A percentile compares a stretch with the other conserved stretches of the same genome.
These are phyloP conservation scores for Debaryomycetaceae sp. DNA, from an alignment of 1,139 yeast genomes.

Conservation along the genomic window DNA sequence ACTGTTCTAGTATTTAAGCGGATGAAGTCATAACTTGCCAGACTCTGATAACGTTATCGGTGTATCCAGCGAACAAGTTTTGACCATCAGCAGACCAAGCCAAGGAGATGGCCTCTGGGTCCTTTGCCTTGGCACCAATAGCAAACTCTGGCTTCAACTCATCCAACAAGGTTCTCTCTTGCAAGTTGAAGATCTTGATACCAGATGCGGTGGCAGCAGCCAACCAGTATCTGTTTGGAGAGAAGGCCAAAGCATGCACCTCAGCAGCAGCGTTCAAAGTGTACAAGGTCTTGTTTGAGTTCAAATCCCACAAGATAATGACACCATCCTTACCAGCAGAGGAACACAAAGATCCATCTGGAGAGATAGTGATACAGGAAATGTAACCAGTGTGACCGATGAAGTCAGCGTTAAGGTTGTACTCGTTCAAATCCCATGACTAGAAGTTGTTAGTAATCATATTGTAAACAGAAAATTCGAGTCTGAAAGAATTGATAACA, in stretches of 20 bases:
- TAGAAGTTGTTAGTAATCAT: constrained; percentile 31
- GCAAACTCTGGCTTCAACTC: constrained; percentile 99
- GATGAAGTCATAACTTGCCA: constrained; percentile 99
- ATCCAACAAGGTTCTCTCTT: constrained; percentile 92
- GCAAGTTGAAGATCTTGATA: constrained; percentile 97
- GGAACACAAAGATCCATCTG: constrained; percentile 99
- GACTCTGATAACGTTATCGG: constrained; percentile 98
- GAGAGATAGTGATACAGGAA: constrained; percentile 95
- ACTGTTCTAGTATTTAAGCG: constrained; percentile 30
- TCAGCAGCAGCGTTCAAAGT: constrained; percentile 95
- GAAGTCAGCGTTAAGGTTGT: constrained; percentile 91
- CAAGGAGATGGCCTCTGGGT: constrained; percentile 97
- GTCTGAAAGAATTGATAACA: constrained; percentile 8
- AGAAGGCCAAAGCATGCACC: constrained; percentile 98
- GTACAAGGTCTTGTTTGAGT: constrained; percentile 85
- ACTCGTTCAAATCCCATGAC: constrained; percentile 94
- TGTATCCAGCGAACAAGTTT: constrained; percentile 99
- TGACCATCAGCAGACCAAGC: constrained; percentile 99
- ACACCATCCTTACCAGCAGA: constrained; percentile 99
- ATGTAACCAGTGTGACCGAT: constrained; percentile 99
- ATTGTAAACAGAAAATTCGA: background rate
- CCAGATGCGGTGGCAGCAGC: constrained; percentile 99
- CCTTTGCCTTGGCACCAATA: constrained; percentile 86
- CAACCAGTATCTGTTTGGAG: constrained; percentile 99
- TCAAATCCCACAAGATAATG: constrained; percentile 98